Base-by-base conservation (phyloP, 192 early-diverging fungal genomes). In the Pilobolus umbonatus region DNA sequence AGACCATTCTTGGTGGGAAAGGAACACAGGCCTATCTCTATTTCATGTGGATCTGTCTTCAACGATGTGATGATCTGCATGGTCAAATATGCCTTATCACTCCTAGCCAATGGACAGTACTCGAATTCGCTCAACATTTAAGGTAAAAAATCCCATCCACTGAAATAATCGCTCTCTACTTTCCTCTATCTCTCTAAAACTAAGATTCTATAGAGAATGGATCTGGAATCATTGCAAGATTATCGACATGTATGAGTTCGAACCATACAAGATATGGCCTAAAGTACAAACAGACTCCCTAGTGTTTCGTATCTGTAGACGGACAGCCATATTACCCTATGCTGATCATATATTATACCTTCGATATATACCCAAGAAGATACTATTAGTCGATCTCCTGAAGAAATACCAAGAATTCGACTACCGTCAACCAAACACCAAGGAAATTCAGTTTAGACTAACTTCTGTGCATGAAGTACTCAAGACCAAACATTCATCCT, bases 251-350 rank as follows among this genome's bases (percentile, higher is more conserved):
- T 80, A 73, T 31, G 76, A 80, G 52, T 83, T 83, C 55, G 78
- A 80, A 29, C 78, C 78, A 4, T 83, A 73, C 50, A 83, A 83
- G 44, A 74, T 83, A 4, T 83, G 79, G 75, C 68, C 74, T n/a
- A 79, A 78, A 48, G 73, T 80, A 19, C 81, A 83, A 43, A 83
- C 81, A 0, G 81, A 83, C 22, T 83, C 81, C 8, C 61, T 83
- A 14, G 75, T 83, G 19, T 83, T 83, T 57, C 71, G 69, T 40
- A 36, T 83, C 2, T 70, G 81, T 12, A 69, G 61, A 24, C 59
- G 75, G 10, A n/a, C 50, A n/a, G 12, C 43, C 39, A 25, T 29
- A 21, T 31, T 38, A 47, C 21, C 66, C 2, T 26, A 47, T 7
- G 63, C 44, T 0, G 63, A 75, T 35, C 26, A 45, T 12, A 77